Evolutionary conservation across 176 grass and related monocot species (phyloP), one percentile per base, ranked within the genome.

Genomic region (Raddia distichophylla): DNA sequence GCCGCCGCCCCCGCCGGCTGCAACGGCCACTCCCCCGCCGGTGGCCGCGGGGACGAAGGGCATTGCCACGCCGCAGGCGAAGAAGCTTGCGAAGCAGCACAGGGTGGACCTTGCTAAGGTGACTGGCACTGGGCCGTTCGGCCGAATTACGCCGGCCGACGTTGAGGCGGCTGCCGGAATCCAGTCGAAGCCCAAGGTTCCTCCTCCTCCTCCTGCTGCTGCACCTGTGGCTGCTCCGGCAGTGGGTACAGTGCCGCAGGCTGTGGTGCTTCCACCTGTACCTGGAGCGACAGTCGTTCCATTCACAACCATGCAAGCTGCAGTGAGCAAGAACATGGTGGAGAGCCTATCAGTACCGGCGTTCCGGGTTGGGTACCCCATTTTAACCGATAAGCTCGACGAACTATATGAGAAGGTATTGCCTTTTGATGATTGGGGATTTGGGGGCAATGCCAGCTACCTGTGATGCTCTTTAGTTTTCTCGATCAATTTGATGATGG

Each of bases 271-370:
- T 19, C 93, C 93, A 2, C 88, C 82, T 1, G 79, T 96, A 68
- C 89, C 88, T 55, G 97, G 97, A 37, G 86, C 93, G 2, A 95
- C 84, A 0, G 80, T 95, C 51, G 97, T 93, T 75, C 91, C 93
- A 49, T 99, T 99, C 82, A 96, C 93, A 10, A 73, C 91, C 3
- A 92, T 95, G 97, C 97, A 93, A 73, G 82, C 77, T 12, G 97
- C 89, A 7, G 91, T 99, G 81, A 93, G 88, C 80, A 99, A 96
- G 85, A 99, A 99, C 91, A 99, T 99, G 97, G 74, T 93, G 73
- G 97, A 91, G 80, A 99, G 88, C 77, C 83, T 99, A 43, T 82
- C 89, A 5, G 91, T 99, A 58, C 97, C 97, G 1, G 67, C 87
- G 80, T 99, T 96, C 80, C 76, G 91, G 6, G 93, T 99, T 5